Conservation (phyloP, 176 grass and related monocot genomes). For the Tuctoria greenei region DNA sequence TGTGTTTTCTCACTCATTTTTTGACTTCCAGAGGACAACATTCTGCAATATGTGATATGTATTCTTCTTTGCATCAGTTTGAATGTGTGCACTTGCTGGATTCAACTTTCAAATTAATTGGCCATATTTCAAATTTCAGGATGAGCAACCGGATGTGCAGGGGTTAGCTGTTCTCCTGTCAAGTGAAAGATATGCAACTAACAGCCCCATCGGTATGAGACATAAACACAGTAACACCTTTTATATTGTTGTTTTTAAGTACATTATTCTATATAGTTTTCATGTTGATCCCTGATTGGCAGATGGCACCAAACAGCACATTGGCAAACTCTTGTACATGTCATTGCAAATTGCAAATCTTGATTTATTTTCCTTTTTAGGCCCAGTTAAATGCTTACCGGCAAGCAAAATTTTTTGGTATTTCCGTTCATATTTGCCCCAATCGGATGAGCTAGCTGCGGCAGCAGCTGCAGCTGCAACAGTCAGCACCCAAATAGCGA, state of each 20-base stretch:
- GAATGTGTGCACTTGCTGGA: neutral
- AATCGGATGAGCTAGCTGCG: too few relatives aligned
- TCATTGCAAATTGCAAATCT: neutral
- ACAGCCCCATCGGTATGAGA: slow-evolving; percentile 85
- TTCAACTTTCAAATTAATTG: slow-evolving; percentile 30
- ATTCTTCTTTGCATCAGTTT: neutral
- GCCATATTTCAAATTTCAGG: slow-evolving; percentile 59
- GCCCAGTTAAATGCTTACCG: neutral
- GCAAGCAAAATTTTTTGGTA: neutral
- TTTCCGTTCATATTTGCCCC: neutral
- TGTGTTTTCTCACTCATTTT: neutral
- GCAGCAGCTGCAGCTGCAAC: too few relatives aligned
- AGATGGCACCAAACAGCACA: neutral
- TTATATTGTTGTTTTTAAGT: slow-evolving; percentile 18
- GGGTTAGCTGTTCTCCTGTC: slow-evolving; percentile 86
- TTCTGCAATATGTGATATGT: neutral
- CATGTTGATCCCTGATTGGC: slow-evolving; percentile 21
- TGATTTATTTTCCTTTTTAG: slow-evolving; percentile 4
- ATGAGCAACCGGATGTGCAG: slow-evolving; percentile 94
- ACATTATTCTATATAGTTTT: slow-evolving; percentile 10
- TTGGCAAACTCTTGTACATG: neutral
- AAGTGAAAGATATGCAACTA: slow-evolving; percentile 89
- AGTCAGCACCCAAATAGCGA: too few relatives aligned
- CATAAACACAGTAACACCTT: slow-evolving; percentile 10
- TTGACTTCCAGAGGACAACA: neutral